Base-by-base conservation (phyloP, 2,329 filamentous ascomycete species). In the Nothomitra cinnamomea region DNA sequence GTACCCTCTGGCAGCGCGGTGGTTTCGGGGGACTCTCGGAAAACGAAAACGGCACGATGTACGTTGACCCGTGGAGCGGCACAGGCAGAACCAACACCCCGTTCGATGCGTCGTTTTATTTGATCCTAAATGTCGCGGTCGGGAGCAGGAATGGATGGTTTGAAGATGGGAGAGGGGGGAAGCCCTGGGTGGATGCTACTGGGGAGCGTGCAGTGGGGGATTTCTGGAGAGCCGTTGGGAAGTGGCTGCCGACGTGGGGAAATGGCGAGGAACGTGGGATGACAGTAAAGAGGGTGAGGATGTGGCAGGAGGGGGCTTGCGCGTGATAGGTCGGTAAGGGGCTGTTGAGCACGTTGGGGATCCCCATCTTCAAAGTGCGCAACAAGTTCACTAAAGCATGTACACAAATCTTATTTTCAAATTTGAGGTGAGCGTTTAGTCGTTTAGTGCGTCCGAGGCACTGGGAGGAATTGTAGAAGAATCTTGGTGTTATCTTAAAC, bases 81-180 rank as follows among this genome's bases (percentile, higher is more conserved):
- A n/a, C n/a, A n/a, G 61, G 59, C 2, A 56, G 61, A 5, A 62
- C 64, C 7, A 64, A 61, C 5, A 70, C 73, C 2, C 74, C 74
- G 0, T 77, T 77, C 60, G 73, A 77, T 59, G 68, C 75, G 58
- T 59, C 64, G 0, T 76, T 77, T 58, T 75, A 72, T 56, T 63
- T 77, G 15, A 70, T 76, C 36, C 60, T 76, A 24, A 74, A 74
- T 57, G 72, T 76, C 1, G 73, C 73, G 0, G 71, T 76, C 36
- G 74, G 74, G 1, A 63, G 66, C 41, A 70, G 62, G 5, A 75
- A 72, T 54, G 72, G 73, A 15, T 76, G 69, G 65, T 76, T 75
- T 19, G 7, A n/a, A n/a, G 42, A 47, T 17, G 42, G 42, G 7
- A 10, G 7, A 19, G 42, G 17, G 42, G n/a, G n/a, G 7, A 47